These are phyloP conservation scores for Isochrysis galbana DNA, from an alignment of 78 protist genomes.

Conservation along the genomic window DNA sequence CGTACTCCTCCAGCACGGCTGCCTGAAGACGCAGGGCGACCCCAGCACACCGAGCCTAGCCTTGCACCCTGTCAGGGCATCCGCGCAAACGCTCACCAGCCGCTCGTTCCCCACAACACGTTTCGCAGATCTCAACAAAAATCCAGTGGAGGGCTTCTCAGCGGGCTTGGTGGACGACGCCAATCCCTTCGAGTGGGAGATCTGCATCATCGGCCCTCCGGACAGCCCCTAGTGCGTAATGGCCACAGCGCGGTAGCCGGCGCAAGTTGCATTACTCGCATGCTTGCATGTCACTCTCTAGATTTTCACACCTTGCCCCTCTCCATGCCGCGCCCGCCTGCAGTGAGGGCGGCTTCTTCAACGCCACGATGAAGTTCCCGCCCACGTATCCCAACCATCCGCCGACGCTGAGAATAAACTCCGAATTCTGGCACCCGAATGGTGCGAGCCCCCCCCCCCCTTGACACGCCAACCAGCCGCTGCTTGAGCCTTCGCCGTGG, in stretches of 20 bases:
- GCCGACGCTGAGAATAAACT: constrained; percentile 77
- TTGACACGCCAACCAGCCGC: neutral
- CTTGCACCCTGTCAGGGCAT: no score
- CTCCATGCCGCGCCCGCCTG: neutral
- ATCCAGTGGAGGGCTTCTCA: constrained; percentile 88
- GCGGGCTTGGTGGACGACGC: constrained; percentile 87
- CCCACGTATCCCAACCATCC: constrained; percentile 81
- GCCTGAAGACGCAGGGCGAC: no score
- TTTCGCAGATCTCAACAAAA: constrained; percentile 67
- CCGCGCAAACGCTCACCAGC: no score
- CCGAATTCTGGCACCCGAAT: constrained; percentile 88
- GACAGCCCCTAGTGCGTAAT: constrained; percentile 74
- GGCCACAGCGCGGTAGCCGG: neutral
- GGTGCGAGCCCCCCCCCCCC: constrained; percentile 32
- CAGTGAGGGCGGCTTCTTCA: constrained; percentile 86
- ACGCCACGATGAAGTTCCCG: constrained; percentile 75
- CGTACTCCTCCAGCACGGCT: no score
- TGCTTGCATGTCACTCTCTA: neutral
- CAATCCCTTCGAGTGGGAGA: constrained; percentile 85
- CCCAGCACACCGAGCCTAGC: no score
- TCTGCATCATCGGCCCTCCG: constrained; percentile 83
- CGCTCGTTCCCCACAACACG: no score
- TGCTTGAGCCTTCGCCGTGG: neutral
- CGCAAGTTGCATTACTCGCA: neutral
- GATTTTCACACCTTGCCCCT: neutral